Evolutionary conservation across 1,139 yeast species (phyloP), one percentile per base, ranked within the genome.

Genomic region (Scheffersomyces cryptocercus): DNA sequence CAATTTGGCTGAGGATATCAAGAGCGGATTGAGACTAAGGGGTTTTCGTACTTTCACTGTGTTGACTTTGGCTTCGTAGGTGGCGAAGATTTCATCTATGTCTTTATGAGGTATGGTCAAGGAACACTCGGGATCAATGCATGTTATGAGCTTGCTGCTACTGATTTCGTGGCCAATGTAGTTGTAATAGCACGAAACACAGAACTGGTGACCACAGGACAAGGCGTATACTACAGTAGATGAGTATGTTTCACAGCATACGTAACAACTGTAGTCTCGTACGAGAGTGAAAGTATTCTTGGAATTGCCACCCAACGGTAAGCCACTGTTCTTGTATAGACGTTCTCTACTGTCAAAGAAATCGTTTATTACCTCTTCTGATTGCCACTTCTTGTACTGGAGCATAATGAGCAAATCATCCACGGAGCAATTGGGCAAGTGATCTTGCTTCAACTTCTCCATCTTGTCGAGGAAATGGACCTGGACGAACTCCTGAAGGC

Each of bases 171-270:
- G 79, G 6, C 65, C 59, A 12, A 87, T 64, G 56, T 88, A 90
- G 32, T 71, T 73, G 14, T 68, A 61, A 59, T 85, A 91, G 61
- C 98, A 93, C 15, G 65, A 68, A 2, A 71, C 51, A 58, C 98
- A 93, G 53, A 73, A 87, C 41, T 68, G 70, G 61, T 91, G 97
- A 7, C 74, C 75, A 61, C 98, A 93, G 26, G 73, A 72, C 24
- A 88, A 62, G 3, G 77, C 66, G 56, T 83, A 88, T 0, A 81
- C 70, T 15, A 55, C 44, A 39, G 70, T 62, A 5, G 59, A 56
- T 0, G 57, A 54, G 30, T 67, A 68, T 1, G 72, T 75, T 14
- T 84, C 87, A 61, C 91, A 88, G 62, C 97, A 90, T 13, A 90
- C 83, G 11, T 64, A 56, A 57, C 97, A 90, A 26, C 63, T 53